phyloP scores from a whole-genome alignment of 2,329 filamentous ascomycete genomes.

The Capronia americana region DNA sequence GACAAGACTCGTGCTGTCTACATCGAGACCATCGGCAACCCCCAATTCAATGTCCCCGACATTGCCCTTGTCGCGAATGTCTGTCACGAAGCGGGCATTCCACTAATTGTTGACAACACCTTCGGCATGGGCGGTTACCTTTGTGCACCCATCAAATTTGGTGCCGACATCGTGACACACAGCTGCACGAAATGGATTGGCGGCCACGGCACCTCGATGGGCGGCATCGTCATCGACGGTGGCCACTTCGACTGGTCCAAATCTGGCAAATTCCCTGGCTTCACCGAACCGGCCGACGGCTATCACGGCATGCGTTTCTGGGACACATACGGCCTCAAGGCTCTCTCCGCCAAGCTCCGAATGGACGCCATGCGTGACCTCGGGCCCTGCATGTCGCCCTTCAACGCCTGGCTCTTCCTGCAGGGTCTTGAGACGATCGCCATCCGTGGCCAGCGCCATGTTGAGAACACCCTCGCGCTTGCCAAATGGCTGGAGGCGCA shows the following conservation, averaged over 20 bases:
- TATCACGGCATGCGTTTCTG: conserved; percentile 95
- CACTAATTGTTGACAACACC: conserved; percentile 78
- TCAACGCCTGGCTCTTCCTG: conserved; percentile 88
- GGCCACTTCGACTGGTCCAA: conserved; percentile 89
- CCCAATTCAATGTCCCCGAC: conserved; percentile 84
- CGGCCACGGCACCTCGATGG: conserved; percentile 82
- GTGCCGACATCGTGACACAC: conserved; percentile 87
- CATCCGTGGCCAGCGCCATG: conserved; percentile 83
- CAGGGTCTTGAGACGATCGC: conserved; percentile 88
- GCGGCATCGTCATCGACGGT: conserved; percentile 78
- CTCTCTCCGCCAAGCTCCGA: conserved; percentile 82
- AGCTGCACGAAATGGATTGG: conserved; percentile 95
- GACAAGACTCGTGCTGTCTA: conserved; percentile 88
- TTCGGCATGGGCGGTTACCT: conserved; percentile 89
- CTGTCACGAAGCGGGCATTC: conserved; percentile 69
- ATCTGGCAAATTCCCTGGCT: conserved; percentile 84
- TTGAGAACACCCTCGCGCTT: conserved; percentile 79
- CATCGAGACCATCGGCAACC: conserved; percentile 86
- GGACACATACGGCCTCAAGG: conserved; percentile 83
- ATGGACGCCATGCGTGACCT: conserved; percentile 90
- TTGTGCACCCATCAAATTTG: conserved; percentile 79
- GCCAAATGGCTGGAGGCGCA: conserved; percentile 84
- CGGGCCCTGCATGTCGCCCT: conserved; percentile 82
- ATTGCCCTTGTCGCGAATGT: conserved; percentile 79
- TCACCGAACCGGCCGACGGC: conserved; percentile 83